phyloP scores from a whole-genome alignment of 805 yeast species.

The Kodamaea hsintzibuensis region DNA sequence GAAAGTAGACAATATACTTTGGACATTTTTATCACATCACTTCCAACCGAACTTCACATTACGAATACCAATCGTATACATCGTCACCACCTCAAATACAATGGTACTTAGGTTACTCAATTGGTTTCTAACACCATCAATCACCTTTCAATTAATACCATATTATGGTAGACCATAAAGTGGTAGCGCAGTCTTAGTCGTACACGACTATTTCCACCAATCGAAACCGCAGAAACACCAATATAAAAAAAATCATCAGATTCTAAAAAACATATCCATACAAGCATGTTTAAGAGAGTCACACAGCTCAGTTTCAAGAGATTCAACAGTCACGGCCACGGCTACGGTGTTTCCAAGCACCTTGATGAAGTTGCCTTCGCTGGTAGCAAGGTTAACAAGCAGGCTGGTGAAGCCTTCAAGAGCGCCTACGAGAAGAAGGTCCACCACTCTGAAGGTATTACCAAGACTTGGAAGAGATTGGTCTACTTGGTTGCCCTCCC shows the following conservation, averaged over 20 bases:
- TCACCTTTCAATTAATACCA: too few species aligned
- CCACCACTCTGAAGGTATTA: conserved; percentile 78
- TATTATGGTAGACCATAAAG: too few species aligned
- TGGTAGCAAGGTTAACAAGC: conserved; percentile 43
- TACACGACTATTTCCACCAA: conserved; percentile 8
- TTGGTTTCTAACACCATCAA: too few species aligned
- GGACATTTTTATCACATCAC: too few species aligned
- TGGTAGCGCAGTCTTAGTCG: conserved; percentile 1
- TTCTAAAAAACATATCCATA: conserved; percentile 6
- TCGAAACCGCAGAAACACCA: conserved; percentile 7
- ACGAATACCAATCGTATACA: too few species aligned
- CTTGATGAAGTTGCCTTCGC: conserved; percentile 43
- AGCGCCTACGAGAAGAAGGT: conserved; percentile 61
- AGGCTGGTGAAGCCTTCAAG: conserved; percentile 71
- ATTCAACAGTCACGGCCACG: conserved; percentile 43
- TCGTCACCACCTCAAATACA: too few species aligned
- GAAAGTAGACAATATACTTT: too few species aligned
- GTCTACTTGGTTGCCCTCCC: conserved; percentile 81
- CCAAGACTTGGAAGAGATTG: conserved; percentile 83
- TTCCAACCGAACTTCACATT: too few species aligned
- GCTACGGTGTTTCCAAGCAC: conserved; percentile 41
- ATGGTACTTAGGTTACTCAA: too few species aligned
- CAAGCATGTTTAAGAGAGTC: conserved; percentile 36
- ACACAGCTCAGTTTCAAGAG: conserved; percentile 41
- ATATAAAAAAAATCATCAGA: conserved; percentile 9